A percentile compares a stretch with the other conserved stretches of the same genome.
Conservation (phyloP, 495 filamentous ascomycete species). For the Neurospora sp. region DNA sequence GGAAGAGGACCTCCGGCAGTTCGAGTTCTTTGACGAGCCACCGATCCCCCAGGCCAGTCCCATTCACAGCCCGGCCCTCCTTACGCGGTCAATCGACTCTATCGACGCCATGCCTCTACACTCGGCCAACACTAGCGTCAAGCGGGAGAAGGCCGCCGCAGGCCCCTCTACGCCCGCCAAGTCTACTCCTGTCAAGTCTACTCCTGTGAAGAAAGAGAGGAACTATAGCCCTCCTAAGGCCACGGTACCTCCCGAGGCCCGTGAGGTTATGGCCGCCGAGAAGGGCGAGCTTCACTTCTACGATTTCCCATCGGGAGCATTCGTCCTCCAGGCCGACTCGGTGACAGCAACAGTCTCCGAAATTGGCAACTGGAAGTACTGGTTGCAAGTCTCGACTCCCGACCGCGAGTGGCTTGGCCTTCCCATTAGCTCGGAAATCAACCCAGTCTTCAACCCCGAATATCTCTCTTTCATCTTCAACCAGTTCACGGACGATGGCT, state of each 20-base stretch:
- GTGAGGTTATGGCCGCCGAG: constrained; percentile 67
- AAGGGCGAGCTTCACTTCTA: constrained; percentile 84
- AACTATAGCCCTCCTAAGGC: constrained; percentile 34
- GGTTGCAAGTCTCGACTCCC: constrained; percentile 74
- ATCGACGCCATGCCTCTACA: constrained; percentile 36
- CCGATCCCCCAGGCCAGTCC: constrained; percentile 79
- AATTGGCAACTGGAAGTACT: constrained; percentile 88
- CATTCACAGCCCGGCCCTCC: constrained; percentile 48
- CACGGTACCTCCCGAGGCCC: constrained; percentile 52
- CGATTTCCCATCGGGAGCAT: constrained; percentile 75
- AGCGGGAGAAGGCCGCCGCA: constrained; percentile 20
- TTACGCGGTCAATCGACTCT: constrained; percentile 37
- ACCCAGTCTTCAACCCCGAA: constrained; percentile 98
- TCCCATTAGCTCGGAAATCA: constrained; percentile 76
- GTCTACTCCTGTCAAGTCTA: constrained; percentile 9
- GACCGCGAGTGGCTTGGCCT: constrained; percentile 86
- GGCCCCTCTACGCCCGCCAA: constrained; percentile 9
- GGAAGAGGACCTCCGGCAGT: constrained; percentile 67
- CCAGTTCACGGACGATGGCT: constrained; percentile 78
- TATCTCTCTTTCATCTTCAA: constrained; percentile 98
- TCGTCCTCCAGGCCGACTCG: constrained; percentile 66
- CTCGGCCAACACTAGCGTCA: constrained; percentile 22
- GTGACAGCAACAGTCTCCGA: constrained; percentile 76
- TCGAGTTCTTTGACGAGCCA: constrained; percentile 69
- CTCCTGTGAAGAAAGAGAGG: constrained; percentile 18